Conservation (phyloP, 257 asterid species). For the Dorcoceras hygrometricum region DNA sequence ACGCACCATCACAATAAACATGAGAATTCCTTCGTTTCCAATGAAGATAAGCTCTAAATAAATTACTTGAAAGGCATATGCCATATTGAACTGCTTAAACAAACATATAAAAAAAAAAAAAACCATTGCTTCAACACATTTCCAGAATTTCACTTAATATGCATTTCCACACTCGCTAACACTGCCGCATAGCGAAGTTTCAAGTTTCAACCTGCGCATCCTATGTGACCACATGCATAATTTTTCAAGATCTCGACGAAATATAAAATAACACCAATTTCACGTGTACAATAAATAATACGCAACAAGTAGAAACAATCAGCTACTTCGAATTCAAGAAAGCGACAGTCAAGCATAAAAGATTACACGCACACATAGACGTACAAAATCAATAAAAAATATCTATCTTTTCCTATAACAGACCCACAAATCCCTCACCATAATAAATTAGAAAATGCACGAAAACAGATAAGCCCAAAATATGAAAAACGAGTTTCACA, state of each 20-base stretch:
- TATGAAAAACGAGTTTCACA: not conserved
- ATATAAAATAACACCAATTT: not conserved
- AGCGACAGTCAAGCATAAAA: conserved; percentile 18
- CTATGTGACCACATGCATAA: not conserved
- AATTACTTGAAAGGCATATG: too few relatives aligned
- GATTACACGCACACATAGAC: not conserved
- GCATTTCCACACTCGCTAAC: too few relatives aligned
- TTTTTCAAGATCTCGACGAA: too few relatives aligned
- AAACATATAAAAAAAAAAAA: too few relatives aligned
- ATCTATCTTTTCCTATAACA: not conserved
- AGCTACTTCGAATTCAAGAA: conserved; percentile 15
- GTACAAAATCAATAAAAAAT: not conserved
- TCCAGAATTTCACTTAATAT: too few relatives aligned
- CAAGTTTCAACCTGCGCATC: not conserved
- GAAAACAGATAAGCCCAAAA: not conserved
- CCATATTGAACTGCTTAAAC: too few relatives aligned
- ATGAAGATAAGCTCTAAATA: not conserved
- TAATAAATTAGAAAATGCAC: too few relatives aligned
- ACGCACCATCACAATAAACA: not conserved
- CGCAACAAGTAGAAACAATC: not conserved
- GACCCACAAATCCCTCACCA: not conserved
- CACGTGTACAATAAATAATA: not conserved
- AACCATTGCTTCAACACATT: too few relatives aligned
- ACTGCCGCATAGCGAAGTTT: too few relatives aligned
- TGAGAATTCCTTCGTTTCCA: not conserved